Base-by-base conservation (phyloP, 495 filamentous ascomycete species). In the Aspergillus avenaceus region DNA sequence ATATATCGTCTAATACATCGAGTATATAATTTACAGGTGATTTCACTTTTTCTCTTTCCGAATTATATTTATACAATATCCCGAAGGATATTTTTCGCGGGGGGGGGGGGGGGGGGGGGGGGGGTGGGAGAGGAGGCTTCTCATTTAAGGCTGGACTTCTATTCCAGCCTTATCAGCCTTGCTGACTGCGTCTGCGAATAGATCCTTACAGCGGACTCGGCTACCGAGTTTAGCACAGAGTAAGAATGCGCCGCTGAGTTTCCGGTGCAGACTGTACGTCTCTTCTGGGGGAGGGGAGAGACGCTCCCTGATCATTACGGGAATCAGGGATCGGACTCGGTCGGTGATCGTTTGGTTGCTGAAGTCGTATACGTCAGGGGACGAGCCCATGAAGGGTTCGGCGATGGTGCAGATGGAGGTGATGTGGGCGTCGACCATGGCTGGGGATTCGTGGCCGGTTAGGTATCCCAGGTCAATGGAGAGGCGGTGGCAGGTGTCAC, bases 181-280 rank as follows among this genome's bases (percentile, higher is more conserved):
- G 48, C 66, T 54, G 45, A 91, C 62, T 18, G 86, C 85, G 41
- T 78, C 73, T 47, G 74, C 74, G 69, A 98, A 97, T 67, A 98
- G 66, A 51, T 88, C 83, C 59, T 85, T 82, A 60, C 93, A 96
- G 52, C 71, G 70, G 5, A 97, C 91, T 46, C 81, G 71, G 60
- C 90, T 95, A 13, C 90, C 90, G 49, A 98, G 59, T 55, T 81
- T 79, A 0, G 93, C 93, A 71, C 91, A 97, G 45, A 98, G 74
- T 65, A 98, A 67, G 59, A 98, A 98, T 0, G 95, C 93, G 3
- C 93, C 93, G 66, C 93, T 97, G 41, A 98, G 66, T 69, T 98
- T 98, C 53, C 93, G 79, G 71, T 98, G 93, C 64, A 98, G 63
- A 66, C 87, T 92, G 60, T 98, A 98, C 51, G 95, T 98, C 77